These are phyloP conservation scores for Torulaspora gathmanii DNA, from an alignment of 805 yeast genomes.

Conservation along the genomic window DNA sequence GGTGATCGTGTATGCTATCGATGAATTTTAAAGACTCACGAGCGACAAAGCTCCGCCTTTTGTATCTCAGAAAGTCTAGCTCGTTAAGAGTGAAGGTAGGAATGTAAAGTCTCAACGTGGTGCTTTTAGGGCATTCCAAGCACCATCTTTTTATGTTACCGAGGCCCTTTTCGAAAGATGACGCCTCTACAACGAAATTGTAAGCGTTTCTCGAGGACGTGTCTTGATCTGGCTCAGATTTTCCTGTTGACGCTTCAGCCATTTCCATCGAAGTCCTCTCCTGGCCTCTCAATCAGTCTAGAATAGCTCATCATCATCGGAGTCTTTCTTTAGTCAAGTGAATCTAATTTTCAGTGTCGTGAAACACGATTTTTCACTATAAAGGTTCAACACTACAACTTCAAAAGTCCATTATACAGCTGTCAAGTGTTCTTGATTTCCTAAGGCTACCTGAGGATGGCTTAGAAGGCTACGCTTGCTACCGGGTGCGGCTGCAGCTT, in stretches of 20 bases:
- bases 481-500: too few species aligned
- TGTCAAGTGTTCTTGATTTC: too few species aligned
- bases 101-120: conserved; percentile 46
- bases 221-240: background rate
- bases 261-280: background rate
- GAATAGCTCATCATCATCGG: background rate
- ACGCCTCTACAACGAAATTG: conserved; percentile 57
- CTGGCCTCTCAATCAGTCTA: background rate
- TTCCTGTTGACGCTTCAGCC: background rate
- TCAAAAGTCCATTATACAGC: too few species aligned
- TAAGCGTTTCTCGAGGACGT: conserved; percentile 17
- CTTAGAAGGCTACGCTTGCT: too few species aligned
- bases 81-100: conserved; percentile 50
- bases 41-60: conserved; percentile 58
- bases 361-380: background rate
- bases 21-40: conserved; percentile 60
- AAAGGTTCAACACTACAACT: background rate
- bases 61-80: conserved; percentile 52
- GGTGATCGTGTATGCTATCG: conserved; percentile 38
- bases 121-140: conserved; percentile 27
- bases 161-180: conserved; percentile 63
- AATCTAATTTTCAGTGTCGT: background rate
- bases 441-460: too few species aligned
- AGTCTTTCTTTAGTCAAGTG: background rate
- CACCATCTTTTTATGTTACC: conserved; percentile 66